Conservation (phyloP, 2,329 filamentous ascomycete species). For the Penicillium hordei region DNA sequence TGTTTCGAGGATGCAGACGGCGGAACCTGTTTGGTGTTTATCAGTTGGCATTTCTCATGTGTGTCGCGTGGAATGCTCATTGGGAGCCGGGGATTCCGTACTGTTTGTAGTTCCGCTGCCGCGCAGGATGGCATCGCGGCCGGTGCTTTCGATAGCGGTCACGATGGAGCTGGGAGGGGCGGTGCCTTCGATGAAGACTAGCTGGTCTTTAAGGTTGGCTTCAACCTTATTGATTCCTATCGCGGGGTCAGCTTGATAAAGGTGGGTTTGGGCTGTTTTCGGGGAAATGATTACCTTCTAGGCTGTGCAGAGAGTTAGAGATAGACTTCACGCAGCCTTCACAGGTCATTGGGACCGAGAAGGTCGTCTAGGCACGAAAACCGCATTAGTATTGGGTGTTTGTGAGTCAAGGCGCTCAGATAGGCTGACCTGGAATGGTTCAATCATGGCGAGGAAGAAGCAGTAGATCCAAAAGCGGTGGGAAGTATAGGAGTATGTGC, state of each 20-base stretch:
- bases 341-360: slow-evolving; percentile 92
- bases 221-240: slow-evolving; percentile 78
- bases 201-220: slow-evolving; percentile 76
- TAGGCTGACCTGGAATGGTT: slow-evolving; percentile 47
- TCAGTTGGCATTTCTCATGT: background rate
- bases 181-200: slow-evolving; percentile 82
- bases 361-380: slow-evolving; percentile 68
- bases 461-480: slow-evolving; percentile 13
- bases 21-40: slow-evolving; percentile 29
- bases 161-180: slow-evolving; percentile 89
- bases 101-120: slow-evolving; percentile 84
- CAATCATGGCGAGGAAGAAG: slow-evolving; percentile 38
- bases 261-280: background rate
- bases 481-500: background rate
- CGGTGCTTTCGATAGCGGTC: slow-evolving; percentile 81
- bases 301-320: slow-evolving; percentile 71
- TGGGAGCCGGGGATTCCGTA: slow-evolving; percentile 39
- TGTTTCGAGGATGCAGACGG: slow-evolving; percentile 95
- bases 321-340: slow-evolving; percentile 85
- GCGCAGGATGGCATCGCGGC: slow-evolving; percentile 89
- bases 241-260: background rate
- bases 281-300: slow-evolving; percentile 56
- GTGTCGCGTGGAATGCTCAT: background rate
- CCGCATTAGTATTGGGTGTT: slow-evolving; percentile 18
- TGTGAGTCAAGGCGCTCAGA: background rate